These are phyloP conservation scores for Capsicum baccatum DNA, from an alignment of 257 asterid species.

Conservation along the genomic window DNA sequence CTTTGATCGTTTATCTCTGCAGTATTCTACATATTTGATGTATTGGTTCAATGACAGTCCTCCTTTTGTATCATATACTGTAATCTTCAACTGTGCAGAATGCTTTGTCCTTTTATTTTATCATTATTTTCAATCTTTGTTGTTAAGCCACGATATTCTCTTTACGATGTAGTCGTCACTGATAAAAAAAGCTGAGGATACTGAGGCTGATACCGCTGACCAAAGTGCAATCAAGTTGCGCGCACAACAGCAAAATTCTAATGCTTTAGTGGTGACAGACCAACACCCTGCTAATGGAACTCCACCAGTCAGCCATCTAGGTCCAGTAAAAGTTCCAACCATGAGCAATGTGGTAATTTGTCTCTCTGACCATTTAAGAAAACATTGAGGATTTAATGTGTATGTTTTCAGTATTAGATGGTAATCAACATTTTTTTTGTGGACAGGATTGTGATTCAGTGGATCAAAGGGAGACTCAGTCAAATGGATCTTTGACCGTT, in stretches of 20 bases:
- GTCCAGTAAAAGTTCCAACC: conserved; percentile 81
- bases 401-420: conserved; percentile 14
- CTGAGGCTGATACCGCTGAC: conserved; percentile 95
- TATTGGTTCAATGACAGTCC: conserved; percentile 30
- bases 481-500: conserved; percentile 74
- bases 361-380: conserved; percentile 34
- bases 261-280: conserved; percentile 80
- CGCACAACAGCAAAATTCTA: conserved; percentile 86
- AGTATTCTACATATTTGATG: conserved; percentile 12
- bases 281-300: conserved; percentile 78
- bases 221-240: conserved; percentile 95
- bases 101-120: conserved; percentile 13
- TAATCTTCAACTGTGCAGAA: conserved; percentile 14
- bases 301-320: conserved; percentile 67
- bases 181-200: conserved; percentile 82
- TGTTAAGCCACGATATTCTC: conserved; percentile 26
- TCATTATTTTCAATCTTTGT: neutral
- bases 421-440: conserved; percentile 17
- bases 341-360: conserved; percentile 62
- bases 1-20: conserved; percentile 6
- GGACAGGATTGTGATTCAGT: conserved; percentile 60
- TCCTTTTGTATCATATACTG: conserved; percentile 22
- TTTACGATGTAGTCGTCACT: conserved; percentile 68
- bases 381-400: conserved; percentile 5
- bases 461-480: conserved; percentile 56